Base-by-base conservation (phyloP, 176 grass and related monocot species). In the Oryza punctata region DNA sequence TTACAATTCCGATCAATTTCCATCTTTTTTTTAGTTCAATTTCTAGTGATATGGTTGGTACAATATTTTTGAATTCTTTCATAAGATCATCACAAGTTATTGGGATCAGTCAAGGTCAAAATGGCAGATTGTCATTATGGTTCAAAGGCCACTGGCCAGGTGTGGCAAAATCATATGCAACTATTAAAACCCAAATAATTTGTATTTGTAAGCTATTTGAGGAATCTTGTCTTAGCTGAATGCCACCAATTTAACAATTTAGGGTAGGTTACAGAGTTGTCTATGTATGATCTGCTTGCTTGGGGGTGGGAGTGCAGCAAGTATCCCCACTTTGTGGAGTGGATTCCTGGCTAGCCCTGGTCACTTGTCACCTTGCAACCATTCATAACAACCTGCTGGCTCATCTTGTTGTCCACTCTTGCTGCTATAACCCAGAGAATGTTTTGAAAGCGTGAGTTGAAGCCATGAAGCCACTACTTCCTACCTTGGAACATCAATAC, bases 141-240 rank as follows among this genome's bases (percentile, higher is more conserved):
- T 72, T 66, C 3, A 57, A 18, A 19, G 50, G 18, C 15, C 14
- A 49, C 0, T 78, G 46, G 40, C 24, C 33, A 77, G 65, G 29
- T 60, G 59, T 44, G 25, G 67, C 21, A 35, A 24, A 61, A 61
- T 24, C 3, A 6, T 41, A 57, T 59, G 63, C 14, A 63, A 63
- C 25, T 59, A 14, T 0, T 47, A 49, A 46, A 30, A 18, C 25
- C 85, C 35, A 10, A 87, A 59, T 10, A 69, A 26, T 5, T 10
- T 50, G 28, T 30, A 37, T 49, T 67, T 63, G 12, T 60, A 60
- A 52, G 59, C 4, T 61, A 28, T n/a, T 87, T 81, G 63, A 73
- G 18, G 60, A 69, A 40, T 26, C 60, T 79, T 59, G 12, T 70
- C 65, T 28, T 73, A 57, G 40, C 24, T 18, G 11, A 37, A 72